Evolutionary conservation across 2,329 filamentous ascomycete genomes (phyloP), one percentile per base, ranked within the genome.

Genomic region (Cladorrhinum sp.): DNA sequence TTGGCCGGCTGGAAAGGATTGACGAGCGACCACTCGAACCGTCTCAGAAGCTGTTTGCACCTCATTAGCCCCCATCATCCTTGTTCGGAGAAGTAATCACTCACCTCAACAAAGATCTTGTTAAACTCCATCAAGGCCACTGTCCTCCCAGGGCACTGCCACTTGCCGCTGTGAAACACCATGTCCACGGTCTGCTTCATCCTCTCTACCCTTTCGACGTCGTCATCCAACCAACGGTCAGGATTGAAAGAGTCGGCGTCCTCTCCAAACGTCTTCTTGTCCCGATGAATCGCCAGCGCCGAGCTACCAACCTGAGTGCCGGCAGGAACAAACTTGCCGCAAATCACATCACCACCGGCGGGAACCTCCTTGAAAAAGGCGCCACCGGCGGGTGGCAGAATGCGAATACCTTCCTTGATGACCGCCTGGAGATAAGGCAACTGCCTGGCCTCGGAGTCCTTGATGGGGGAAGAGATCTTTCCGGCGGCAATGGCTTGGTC

Each of bases 41-140:
- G 53, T 12, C 57, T 55, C 1, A 62, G 51, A 2, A 62, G 38
- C 60, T 62, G 32, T 27, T 32, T 13, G 3, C 10, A 9, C 12
- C 22, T n/a, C 13, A 32, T 45, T 5, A 57, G 49, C 25, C 48
- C n/a, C 41, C 16, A 12, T 49, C 24, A 5, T 24, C 55, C 9
- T 12, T 22, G n/a, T 4, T 41, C 56, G 23, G 22, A 41, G 18
- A 12, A 9, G 1, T n/a, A 22, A 45, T 16, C 6, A 24, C 72
- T 64, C 62, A 78, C 76, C 73, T 78, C 74, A 38, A 76, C 71
- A 55, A 78, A 67, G 3, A 73, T 65, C 66, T 79, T 79, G 61
- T 76, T 72, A 49, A 79, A 59, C 67, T 78, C 76, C 65, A 78
- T 74, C 62, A 72, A 64, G 1, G 76, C 76, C 25, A 79, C 73